Evolutionary conservation across 2,329 filamentous ascomycete genomes (phyloP).

Genomic region (Sclerotinia nivalis): DNA sequence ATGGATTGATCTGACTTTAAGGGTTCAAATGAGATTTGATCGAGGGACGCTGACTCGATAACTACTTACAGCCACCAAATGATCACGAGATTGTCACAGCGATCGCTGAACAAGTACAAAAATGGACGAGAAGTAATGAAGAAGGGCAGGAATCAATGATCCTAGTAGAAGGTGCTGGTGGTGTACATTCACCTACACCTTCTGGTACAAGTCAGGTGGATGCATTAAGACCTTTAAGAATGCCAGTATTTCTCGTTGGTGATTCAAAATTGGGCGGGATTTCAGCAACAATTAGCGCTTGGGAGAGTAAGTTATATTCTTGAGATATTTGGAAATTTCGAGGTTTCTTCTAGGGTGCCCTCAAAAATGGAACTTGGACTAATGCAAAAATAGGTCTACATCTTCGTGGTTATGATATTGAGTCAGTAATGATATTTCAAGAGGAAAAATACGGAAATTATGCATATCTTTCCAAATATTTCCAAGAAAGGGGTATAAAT

Average conservation of each 20-base stretch:
- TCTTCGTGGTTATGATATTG: conserved; percentile 77
- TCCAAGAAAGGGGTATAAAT: conserved; percentile 58
- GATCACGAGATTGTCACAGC: conserved; percentile 22
- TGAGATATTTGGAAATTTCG: accelerated
- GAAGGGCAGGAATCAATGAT: conserved; percentile 52
- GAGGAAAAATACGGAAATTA: conserved; percentile 68
- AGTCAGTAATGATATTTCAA: conserved; percentile 67
- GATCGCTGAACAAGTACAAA: conserved; percentile 15
- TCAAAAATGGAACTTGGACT: background rate
- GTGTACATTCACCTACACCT: conserved; percentile 76
- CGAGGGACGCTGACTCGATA: conserved; percentile 43
- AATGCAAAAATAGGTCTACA: conserved; percentile 54
- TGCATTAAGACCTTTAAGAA: conserved; percentile 70
- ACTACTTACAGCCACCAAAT: conserved; percentile 13
- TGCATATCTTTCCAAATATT: conserved; percentile 67
- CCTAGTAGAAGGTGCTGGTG: conserved; percentile 79
- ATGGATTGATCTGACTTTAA: background rate
- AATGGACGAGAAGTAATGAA: conserved; percentile 19
- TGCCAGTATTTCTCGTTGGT: conserved; percentile 72
- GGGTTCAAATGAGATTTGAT: background rate
- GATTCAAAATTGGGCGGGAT: conserved; percentile 79
- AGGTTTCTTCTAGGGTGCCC: accelerated
- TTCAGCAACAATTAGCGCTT: conserved; percentile 75
- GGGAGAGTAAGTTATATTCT: conserved; percentile 50
- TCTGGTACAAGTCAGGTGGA: conserved; percentile 77